Evolutionary conservation across 345 rosid species (phyloP).

Genomic region (Camelina sativa): DNA sequence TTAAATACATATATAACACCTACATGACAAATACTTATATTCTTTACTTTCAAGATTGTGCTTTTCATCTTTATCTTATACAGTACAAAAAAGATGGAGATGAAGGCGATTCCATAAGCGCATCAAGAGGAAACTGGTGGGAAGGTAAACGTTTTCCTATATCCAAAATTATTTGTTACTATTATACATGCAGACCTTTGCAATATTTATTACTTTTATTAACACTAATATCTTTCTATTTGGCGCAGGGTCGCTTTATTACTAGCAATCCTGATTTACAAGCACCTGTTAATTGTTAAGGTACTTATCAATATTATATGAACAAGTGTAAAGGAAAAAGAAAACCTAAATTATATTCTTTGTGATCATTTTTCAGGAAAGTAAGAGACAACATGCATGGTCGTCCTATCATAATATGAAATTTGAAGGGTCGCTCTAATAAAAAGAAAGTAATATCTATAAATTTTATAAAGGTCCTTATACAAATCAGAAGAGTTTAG

Average conservation of each 20-base stretch:
- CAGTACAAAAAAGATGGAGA: conserved; percentile 70
- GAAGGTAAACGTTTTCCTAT: conserved; percentile 56
- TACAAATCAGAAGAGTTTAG: conserved; percentile 11
- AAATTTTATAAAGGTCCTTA: conserved; percentile 1
- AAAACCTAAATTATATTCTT: neutral
- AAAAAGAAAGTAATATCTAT: neutral
- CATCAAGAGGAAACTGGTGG: conserved; percentile 98
- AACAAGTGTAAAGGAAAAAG: neutral
- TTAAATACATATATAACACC: conserved; percentile 13
- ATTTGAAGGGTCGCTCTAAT: neutral
- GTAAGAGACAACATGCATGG: conserved; percentile 16
- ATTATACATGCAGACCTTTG: neutral
- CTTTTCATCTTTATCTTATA: conserved; percentile 1
- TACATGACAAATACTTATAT: conserved; percentile 17
- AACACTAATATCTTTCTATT: neutral
- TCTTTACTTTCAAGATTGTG: conserved; percentile 22
- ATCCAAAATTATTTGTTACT: neutral
- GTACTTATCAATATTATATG: neutral
- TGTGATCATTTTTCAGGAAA: conserved; percentile 33
- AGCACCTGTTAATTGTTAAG: neutral
- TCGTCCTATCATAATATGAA: neutral
- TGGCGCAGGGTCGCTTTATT: conserved; percentile 62
- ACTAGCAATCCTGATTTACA: conserved; percentile 43
- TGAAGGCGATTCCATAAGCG: conserved; percentile 60
- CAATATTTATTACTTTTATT: conserved; percentile 1